Percentiles rank a stretch among this genome's conserved stretches.
Conservation (phyloP, 2,329 filamentous ascomycete genomes). For the Lizonia empirigonia region DNA sequence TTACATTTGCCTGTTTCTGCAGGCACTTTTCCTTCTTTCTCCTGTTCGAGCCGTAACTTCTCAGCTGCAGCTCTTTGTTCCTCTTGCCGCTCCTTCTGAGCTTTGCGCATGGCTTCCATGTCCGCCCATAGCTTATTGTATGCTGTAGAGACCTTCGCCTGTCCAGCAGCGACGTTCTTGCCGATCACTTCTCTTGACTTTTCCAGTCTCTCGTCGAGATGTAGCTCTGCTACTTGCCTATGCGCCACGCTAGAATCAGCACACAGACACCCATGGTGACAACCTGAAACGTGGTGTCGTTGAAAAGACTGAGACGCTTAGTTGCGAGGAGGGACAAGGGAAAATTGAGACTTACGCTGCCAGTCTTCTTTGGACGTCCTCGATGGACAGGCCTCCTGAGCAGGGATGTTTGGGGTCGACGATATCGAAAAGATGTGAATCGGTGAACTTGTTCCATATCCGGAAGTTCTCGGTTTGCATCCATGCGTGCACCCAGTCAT, state of each 20-base stretch:
- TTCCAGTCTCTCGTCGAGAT: constrained; percentile 87
- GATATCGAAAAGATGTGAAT: constrained; percentile 90
- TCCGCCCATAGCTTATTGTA: constrained; percentile 91
- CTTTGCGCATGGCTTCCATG: constrained; percentile 80
- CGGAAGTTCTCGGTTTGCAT: constrained; percentile 86
- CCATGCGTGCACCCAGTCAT: constrained; percentile 89
- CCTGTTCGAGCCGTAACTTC: constrained; percentile 14
- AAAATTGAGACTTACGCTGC: constrained; percentile 60
- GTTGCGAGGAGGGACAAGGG: constrained; percentile 26
- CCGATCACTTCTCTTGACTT: constrained; percentile 83
- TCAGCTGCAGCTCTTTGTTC: constrained; percentile 55
- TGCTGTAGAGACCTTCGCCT: constrained; percentile 83
- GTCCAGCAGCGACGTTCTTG: constrained; percentile 85
- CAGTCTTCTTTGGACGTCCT: constrained; percentile 89
- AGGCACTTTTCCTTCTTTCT: constrained; percentile 28
- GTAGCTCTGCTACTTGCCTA: constrained; percentile 84
- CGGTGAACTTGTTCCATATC: constrained; percentile 75
- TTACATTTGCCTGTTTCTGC: constrained; percentile 32
- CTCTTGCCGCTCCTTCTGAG: constrained; percentile 68
- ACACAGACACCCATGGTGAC: constrained; percentile 40
- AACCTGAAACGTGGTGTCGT: constrained; percentile 37
- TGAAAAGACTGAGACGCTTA: constrained; percentile 41
- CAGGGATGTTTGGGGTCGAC: constrained; percentile 92
- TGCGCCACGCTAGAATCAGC: constrained; percentile 45
- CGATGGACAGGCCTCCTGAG: constrained; percentile 88